These are phyloP conservation scores for Kuraishia molischiana DNA, from an alignment of 805 yeast species.

Conservation along the genomic window DNA sequence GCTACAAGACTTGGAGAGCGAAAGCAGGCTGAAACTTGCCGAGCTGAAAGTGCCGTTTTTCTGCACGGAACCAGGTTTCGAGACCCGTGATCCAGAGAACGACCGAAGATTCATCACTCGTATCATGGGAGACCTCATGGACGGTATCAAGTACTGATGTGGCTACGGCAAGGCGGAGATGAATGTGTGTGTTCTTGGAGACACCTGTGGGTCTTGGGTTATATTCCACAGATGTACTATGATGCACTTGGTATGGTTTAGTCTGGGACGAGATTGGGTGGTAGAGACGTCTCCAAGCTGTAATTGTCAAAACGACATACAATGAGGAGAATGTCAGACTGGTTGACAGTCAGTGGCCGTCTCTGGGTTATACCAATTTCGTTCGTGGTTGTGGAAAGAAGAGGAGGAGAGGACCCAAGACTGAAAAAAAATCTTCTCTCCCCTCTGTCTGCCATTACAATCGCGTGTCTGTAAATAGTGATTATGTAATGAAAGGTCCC, in stretches of 20 bases:
- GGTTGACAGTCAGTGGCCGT: no score
- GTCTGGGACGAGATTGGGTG: neutral
- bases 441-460: no score
- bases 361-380: no score
- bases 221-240: constrained; percentile 4
- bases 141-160: neutral
- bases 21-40: constrained; percentile 1
- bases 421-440: no score
- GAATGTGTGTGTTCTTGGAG: constrained; percentile 5
- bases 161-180: neutral
- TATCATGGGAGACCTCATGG: constrained; percentile 3
- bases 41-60: constrained; percentile 6
- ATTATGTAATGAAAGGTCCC: no score
- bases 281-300: neutral
- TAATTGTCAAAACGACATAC: neutral
- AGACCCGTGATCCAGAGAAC: constrained; percentile 1
- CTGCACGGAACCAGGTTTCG: constrained; percentile 4
- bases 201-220: constrained; percentile 2
- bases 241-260: constrained; percentile 2
- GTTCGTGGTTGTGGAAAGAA: no score
- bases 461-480: no score
- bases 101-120: constrained; percentile 5
- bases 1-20: constrained; percentile 3
- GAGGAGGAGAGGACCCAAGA: no score
- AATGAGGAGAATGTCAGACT: neutral